Base-by-base conservation (phyloP, 2,329 filamentous ascomycete genomes). In the Ophiostoma montium region DNA sequence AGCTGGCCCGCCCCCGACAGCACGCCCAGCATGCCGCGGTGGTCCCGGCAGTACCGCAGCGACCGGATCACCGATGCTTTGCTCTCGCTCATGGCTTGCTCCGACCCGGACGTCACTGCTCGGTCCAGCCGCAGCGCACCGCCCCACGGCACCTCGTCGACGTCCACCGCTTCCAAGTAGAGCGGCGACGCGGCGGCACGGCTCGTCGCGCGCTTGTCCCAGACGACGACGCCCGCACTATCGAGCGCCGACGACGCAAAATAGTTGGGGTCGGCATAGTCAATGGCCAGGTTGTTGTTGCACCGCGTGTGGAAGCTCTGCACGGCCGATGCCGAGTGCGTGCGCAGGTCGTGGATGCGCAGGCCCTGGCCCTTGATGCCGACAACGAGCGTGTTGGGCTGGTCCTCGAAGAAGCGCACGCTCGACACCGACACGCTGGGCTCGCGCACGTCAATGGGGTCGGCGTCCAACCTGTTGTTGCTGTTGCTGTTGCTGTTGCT, bases 171-270 rank as follows among this genome's bases (percentile, higher is more conserved):
- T 27, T 77, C 69, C 13, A 71, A 57, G 55, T 82, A 83, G 13
- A 66, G 63, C 12, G 69, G 63, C 11, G 75, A 78, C 9, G 74
- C 72, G 11, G 71, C 62, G 1, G 70, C 64, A 11, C 74, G 71
- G 18, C 67, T 68, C 12, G 70, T 71, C n/a, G 74, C 75, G 39
- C 85, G 79, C 23, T 82, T 77, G 60, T 90, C 85, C 85, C 85
- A 90, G 31, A 90, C 72, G 61, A 83, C 80, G 47, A 90, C 72
- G 8, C 79, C 78, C 0, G 85, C 82, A 46, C 86, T 80, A 51
- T 86, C 84, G 12, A 86, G 67, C 3, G 82, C 82, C 13, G 84
- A 86, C 1, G 86, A 89, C 1, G 86, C 80, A 65, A 92, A 90
- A 63, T 88, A 90, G 57, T 92, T 88, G 55, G 82, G 78, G 57